Percentiles rank a stretch among this genome's conserved stretches.
Conservation (phyloP, 495 filamentous ascomycete species). For the Penicillium chermesinum region DNA sequence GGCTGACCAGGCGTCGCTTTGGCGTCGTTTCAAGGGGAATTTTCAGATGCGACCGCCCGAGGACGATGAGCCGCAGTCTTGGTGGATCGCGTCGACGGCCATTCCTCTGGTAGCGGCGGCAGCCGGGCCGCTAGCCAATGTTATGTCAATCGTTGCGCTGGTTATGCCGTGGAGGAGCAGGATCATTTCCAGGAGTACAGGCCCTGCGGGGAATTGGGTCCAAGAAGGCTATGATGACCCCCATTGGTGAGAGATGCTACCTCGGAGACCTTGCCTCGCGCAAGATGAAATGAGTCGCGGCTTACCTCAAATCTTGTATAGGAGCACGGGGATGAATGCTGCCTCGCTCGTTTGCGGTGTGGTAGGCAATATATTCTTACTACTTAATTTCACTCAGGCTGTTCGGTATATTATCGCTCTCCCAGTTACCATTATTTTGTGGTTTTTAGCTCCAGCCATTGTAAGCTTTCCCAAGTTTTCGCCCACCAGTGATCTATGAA, state of each 20-base stretch:
- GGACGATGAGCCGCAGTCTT: conserved; percentile 51
- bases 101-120: conserved; percentile 71
- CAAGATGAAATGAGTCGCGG: too few relatives aligned
- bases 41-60: conserved; percentile 42
- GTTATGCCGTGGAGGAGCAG: conserved; percentile 59
- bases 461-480: conserved; percentile 38
- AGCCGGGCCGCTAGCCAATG: conserved; percentile 67
- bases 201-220: conserved; percentile 31
- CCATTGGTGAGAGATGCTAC: conserved; percentile 50
- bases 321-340: conserved; percentile 56
- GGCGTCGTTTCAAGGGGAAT: conserved; percentile 15
- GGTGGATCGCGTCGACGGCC: conserved; percentile 77
- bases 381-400: conserved; percentile 77
- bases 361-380: conserved; percentile 64
- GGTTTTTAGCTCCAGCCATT: conserved; percentile 62
- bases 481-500: not conserved
- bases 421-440: conserved; percentile 61
- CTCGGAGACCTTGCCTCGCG: too few relatives aligned
- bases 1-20: conserved; percentile 9
- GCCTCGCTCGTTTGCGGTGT: conserved; percentile 62
- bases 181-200: conserved; percentile 22
- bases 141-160: conserved; percentile 69
- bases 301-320: conserved; percentile 5
- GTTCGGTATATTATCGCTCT: conserved; percentile 75
- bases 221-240: conserved; percentile 47